Conservation (phyloP, 2,329 filamentous ascomycete species). For the Aphanocladium album region DNA sequence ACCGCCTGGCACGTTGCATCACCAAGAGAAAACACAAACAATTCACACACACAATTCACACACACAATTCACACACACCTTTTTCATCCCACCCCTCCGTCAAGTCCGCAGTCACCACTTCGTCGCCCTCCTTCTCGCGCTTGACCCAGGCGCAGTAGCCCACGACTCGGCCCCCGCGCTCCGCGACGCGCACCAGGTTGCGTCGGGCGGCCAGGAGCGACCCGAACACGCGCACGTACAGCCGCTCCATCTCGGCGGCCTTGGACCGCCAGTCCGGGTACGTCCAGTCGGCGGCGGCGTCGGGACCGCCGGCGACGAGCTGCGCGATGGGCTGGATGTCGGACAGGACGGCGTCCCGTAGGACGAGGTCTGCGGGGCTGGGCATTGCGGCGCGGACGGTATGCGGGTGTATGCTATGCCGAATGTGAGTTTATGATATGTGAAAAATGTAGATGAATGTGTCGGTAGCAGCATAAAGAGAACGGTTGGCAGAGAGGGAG, state of each 20-base stretch:
- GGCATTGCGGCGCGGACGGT: no score
- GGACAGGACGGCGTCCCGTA: background rate
- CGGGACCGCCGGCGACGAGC: background rate
- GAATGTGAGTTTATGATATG: no score
- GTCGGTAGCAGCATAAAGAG: no score
- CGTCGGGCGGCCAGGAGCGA: background rate
- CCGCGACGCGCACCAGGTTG: background rate
- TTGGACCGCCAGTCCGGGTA: background rate
- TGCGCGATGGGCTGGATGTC: background rate
- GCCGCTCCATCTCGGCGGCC: background rate
- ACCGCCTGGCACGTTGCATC: no score
- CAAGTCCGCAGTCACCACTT: background rate
- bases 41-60: no score
- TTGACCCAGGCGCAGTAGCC: background rate
- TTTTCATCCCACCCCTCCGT: background rate
- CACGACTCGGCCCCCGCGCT: background rate
- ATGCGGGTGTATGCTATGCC: no score
- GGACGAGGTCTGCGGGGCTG: background rate
- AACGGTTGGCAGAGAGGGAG: no score
- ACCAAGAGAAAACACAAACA: no score
- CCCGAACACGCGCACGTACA: background rate
- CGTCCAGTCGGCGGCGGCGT: background rate
- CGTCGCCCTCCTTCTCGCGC: background rate
- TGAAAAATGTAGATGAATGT: no score
- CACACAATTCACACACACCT: background rate